Base-by-base conservation (phyloP, 352 stramenopile species). In the Phytopythium litorale region DNA sequence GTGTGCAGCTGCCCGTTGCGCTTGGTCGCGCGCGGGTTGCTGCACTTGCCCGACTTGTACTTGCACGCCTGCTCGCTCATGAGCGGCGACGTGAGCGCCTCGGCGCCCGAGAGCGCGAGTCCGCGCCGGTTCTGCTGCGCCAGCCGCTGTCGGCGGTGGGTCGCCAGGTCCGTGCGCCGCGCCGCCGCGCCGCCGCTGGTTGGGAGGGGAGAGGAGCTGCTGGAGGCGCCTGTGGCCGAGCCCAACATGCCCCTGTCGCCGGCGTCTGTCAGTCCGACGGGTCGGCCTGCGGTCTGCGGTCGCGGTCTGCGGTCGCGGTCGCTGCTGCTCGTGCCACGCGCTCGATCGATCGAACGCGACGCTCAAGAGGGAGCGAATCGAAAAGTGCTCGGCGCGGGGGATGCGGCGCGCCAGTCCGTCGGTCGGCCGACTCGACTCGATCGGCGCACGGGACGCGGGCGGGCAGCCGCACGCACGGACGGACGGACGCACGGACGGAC, bases 21-120 rank as follows among this genome's bases (percentile, higher is more conserved):
- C 72, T 95, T 95, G 56, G 82, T 87, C 38, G 84, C 87, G 57
- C 87, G 82, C 42, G 79, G 81, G 67, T 96, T 92, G 12, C 71
- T 76, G 71, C 87, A 95, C 72, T 92, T 91, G 68, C 82, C 79
- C 18, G 84, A 93, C 73, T 93, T 93, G 79, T 95, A 95, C 66
- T 91, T 91, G 73, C 87, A 95, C 19, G 87, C 71, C 43, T 89
- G 70, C 50, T 73, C 62, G 52, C 66, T 64, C 32, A 71, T 65
- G 7, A 80, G 65, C n/a, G 78, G 72, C 13, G 67, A 76, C 46
- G 72, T 73, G 21, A 79, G 61, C 37, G 38, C 66, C 60, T 73
- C 71, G 55, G 73, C 68, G 48, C 71, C 63, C 63, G 56, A 64
- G 58, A 67, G 70, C 8, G 12, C 35, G 66, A 75, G 16, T 11